Conservation (phyloP, 371 early-diverging fungal species). For the Haplosporangium sp. region DNA sequence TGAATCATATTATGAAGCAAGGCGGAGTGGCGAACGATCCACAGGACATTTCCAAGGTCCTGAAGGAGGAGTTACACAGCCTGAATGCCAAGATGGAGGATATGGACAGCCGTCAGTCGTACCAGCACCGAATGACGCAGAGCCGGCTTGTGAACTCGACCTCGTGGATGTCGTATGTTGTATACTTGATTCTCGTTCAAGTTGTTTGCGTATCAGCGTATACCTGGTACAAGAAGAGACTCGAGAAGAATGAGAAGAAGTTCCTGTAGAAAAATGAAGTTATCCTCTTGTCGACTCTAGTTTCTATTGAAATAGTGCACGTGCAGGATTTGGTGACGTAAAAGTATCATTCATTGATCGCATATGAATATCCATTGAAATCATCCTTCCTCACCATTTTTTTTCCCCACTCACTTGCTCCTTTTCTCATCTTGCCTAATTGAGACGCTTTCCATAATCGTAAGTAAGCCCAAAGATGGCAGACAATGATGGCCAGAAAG, state of each 20-base stretch:
- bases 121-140: constrained; percentile 41
- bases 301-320: too few species aligned
- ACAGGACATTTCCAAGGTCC: constrained; percentile 28
- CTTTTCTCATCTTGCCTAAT: background rate
- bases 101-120: constrained; percentile 40
- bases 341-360: too few species aligned
- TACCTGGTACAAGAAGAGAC: constrained; percentile 45
- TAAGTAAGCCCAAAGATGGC: constrained; percentile 2
- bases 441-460: constrained; percentile 1
- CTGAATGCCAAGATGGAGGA: constrained; percentile 52
- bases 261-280: constrained; percentile 21
- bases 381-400: background rate
- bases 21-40: constrained; percentile 1
- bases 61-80: constrained; percentile 40
- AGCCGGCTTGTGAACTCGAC: constrained; percentile 34
- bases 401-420: background rate
- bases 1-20: constrained; percentile 61
- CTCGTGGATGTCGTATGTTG: constrained; percentile 36
- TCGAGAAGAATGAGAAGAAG: constrained; percentile 46
- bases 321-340: background rate
- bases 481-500: constrained; percentile 4
- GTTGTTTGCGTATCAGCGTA: constrained; percentile 28
- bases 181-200: constrained; percentile 36
- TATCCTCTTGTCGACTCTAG: too few species aligned
- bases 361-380: too few species aligned